Evolutionary conservation across 2,329 filamentous ascomycete species (phyloP), one percentile per base, ranked within the genome.

Genomic region (Geosmithia flava): DNA sequence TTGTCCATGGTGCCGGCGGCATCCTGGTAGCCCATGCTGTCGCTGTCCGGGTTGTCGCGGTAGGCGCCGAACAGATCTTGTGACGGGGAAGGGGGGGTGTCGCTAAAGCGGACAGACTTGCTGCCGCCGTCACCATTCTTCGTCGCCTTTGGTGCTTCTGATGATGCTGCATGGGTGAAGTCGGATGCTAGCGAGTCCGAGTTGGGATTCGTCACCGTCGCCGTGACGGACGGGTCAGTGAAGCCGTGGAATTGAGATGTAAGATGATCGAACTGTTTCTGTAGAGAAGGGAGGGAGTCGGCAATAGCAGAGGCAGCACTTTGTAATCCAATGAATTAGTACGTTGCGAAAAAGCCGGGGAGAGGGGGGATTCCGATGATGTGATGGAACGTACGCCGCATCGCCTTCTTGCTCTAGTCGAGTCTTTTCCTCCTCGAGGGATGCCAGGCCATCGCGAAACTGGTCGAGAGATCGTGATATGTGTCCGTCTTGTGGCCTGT

Each of bases 391-490:
- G 53, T 68, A 85, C 81, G 71, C 65, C 58, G 81, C 78, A 56
- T 87, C 80, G 51, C 76, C 79, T 1, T 73, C 70, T 50, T 82
- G 78, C 55, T 80, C 71, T 51, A 88, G 70, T 41, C 82, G 76
- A 53, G 72, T 69, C 60, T 76, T 71, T 59, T 88, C 81, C 48
- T 72, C 67, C 56, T 83, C 76, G 45, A 95, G 71, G 7, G 75
- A 70, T 48, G 83, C 79, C 50, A 98, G 76, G 20, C 90, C 90
- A 55, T 89, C 83, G 49, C 82, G 79, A 53, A 98, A 78, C 53
- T 90, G 88, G 50, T 95, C 87, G 47, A 98, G 72, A 2, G 90
- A 96, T 47, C 87, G 80, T 16, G 86, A 85, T 55, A 97, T 90
- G 63, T 95, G 86, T 41, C 85, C 84, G 68, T 96, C 89, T 19